A percentile compares a stretch with the other conserved stretches of the same genome.
Conservation (phyloP, 78 protist genomes). For the Speleostelium caveatum region DNA sequence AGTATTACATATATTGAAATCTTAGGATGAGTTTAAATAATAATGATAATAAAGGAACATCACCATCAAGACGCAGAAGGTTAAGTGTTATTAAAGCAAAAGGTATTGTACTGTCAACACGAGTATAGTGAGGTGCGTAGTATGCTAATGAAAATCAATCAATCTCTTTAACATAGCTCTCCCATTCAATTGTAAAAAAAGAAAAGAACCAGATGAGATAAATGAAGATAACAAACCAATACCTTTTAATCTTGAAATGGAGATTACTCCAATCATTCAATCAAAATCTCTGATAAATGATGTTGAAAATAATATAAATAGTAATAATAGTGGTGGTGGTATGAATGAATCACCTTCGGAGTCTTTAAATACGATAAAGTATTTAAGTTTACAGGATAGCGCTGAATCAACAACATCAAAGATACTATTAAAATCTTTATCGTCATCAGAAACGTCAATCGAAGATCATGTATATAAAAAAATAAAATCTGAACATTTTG, state of each 20-base stretch:
- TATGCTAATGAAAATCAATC: too few species aligned
- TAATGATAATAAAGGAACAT: too few species aligned
- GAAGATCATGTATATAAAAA: background rate
- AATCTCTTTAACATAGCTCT: background rate
- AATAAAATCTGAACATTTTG: background rate
- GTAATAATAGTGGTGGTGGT: background rate
- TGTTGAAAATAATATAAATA: background rate
- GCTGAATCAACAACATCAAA: background rate
- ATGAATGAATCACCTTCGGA: background rate
- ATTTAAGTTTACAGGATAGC: background rate
- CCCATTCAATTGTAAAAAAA: background rate
- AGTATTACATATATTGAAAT: too few species aligned
- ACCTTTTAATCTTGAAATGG: too few species aligned
- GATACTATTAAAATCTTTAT: too few species aligned
- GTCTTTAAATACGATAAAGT: background rate
- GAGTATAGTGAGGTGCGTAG: too few species aligned
- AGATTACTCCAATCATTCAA: background rate
- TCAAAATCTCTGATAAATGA: background rate
- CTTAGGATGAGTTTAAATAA: too few species aligned
- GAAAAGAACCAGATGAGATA: background rate
- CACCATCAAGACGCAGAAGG: too few species aligned
- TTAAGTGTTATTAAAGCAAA: too few species aligned
- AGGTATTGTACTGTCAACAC: too few species aligned
- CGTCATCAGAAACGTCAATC: background rate
- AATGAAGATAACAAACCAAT: background rate